Percentiles rank a stretch among this genome's conserved stretches.
Conservation (phyloP, 73 alveolate genomes). For the Stentor coeruleus region DNA sequence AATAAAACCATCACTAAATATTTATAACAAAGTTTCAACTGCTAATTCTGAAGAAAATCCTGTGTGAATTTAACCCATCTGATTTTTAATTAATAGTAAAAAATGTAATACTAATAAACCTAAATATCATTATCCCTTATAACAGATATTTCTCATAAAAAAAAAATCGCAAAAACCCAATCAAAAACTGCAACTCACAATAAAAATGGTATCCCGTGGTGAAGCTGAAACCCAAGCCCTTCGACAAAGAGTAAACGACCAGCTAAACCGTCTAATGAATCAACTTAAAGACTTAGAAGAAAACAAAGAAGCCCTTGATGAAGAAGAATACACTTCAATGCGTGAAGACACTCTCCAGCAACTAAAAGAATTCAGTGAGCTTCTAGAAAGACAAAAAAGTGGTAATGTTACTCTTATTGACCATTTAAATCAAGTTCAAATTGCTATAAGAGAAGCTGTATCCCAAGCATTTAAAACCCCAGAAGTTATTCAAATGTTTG, state of each 20-base stretch:
- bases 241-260: slow-evolving; percentile 19
- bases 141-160: too few relatives aligned
- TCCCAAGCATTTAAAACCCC: slow-evolving; percentile 28
- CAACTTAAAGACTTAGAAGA: slow-evolving; percentile 15
- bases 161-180: too few relatives aligned
- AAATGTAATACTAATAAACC: too few relatives aligned
- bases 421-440: slow-evolving; percentile 20
- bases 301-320: slow-evolving; percentile 4
- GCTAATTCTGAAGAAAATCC: too few relatives aligned
- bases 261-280: background rate
- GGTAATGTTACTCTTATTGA: slow-evolving; percentile 12
- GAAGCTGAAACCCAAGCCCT: slow-evolving; percentile 28
- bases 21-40: too few relatives aligned
- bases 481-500: slow-evolving; percentile 22
- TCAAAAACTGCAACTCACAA: background rate
- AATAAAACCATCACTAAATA: too few relatives aligned
- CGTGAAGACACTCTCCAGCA: slow-evolving; percentile 26
- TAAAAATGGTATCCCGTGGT: slow-evolving; percentile 22
- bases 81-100: too few relatives aligned
- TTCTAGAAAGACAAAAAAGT: slow-evolving; percentile 3
- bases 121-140: too few relatives aligned
- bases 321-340: slow-evolving; percentile 21
- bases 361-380: slow-evolving; percentile 11
- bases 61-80: too few relatives aligned
- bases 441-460: slow-evolving; percentile 14